Base-by-base conservation (phyloP, 1,284 basidiomycete species). In the Cryptococcus sp. region DNA sequence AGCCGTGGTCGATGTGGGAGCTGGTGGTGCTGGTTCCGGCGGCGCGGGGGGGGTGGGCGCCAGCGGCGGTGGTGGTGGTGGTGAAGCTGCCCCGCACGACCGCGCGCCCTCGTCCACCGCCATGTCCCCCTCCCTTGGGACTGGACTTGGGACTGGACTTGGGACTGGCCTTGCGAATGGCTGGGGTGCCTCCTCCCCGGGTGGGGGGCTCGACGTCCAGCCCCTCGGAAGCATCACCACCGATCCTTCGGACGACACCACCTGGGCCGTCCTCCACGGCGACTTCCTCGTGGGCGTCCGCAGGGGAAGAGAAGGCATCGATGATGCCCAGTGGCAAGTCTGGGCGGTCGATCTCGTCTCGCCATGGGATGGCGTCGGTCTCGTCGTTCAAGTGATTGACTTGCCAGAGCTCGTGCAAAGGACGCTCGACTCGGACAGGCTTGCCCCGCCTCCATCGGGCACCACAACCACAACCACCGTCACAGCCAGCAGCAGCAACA, bases 291-390 rank as follows among this genome's bases (percentile, higher is more conserved):
- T 70, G 2, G 72, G 72, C 9, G 50, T 74, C 1, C 60, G 67
- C 24, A 54, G 68, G 37, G 48, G 45, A 0, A 59, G 63, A 1
- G 50, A 59, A 1, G 70, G 70, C 7, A 69, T 74, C 49, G 67
- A 72, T 52, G 71, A 76, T 57, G 59, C 62, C 16, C 64, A 68
- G 50, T 76, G 71, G 70, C 63, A 71, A 40, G 46, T 72, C 3
- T 72, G 69, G 64, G 52, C 59, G 1, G 18, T 73, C 5, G 72
- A 76, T 46, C 61, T 76, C 3, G 16, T 49, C 1, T 35, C 54
- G 6, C 59, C 68, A 1, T 74, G 67, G 68, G 70, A 73, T 52
- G 70, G 70, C 20, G 46, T 42, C 0, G 60, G 52, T 20, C 61
- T 74, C 2, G 53, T 66, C 16, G 70, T 72, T 3, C 60, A 69